Conservation (phyloP, 306 rosid genomes). For the Malus sieversii region DNA sequence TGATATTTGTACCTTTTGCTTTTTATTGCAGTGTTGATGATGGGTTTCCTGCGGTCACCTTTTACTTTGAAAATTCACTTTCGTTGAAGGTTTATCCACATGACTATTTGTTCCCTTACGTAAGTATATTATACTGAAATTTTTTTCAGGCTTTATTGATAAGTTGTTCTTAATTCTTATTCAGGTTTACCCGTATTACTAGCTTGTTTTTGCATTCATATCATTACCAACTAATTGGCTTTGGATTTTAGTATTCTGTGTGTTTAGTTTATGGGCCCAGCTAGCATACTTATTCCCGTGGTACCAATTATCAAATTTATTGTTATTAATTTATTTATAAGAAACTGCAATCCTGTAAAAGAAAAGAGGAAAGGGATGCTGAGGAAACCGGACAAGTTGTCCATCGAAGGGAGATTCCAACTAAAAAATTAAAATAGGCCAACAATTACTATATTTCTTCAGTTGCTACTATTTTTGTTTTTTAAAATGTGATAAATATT, state of each 20-base stretch:
- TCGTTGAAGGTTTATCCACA: slow-evolving; percentile 84
- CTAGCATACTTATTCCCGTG: not conserved
- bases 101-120: slow-evolving; percentile 73
- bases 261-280: not conserved
- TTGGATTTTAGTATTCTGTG: not conserved
- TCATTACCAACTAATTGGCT: not conserved
- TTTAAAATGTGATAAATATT: not conserved
- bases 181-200: not conserved
- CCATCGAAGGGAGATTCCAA: not conserved
- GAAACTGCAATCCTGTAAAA: not conserved
- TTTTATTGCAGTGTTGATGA: slow-evolving; percentile 69
- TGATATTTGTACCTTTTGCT: slow-evolving; percentile 18
- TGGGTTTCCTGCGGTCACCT: slow-evolving; percentile 76
- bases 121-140: slow-evolving; percentile 38
- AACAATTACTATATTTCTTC: too few species aligned
- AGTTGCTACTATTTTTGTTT: not conserved
- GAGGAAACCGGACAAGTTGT: not conserved
- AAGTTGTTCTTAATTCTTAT: not conserved
- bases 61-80: slow-evolving; percentile 80
- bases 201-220: not conserved
- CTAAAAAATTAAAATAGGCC: too few species aligned
- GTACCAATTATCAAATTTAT: not conserved
- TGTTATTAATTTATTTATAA: not conserved
- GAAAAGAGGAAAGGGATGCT: not conserved
- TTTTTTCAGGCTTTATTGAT: not conserved